phyloP scores from a whole-genome alignment of 306 rosid genomes.

The Luffa aegyptiaca region DNA sequence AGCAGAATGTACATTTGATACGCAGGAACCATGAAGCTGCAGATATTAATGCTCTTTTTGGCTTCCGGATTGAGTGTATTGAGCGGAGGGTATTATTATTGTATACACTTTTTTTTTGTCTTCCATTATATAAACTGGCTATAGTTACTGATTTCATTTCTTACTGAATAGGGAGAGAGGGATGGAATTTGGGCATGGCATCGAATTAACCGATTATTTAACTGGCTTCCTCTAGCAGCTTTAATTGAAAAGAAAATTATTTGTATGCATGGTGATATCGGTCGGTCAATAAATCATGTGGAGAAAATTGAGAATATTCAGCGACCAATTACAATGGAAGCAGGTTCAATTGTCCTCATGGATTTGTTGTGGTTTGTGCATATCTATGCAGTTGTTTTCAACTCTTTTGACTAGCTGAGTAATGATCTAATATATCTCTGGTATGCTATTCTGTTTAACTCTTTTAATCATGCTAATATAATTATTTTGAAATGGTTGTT shows the following conservation, averaged over 20 bases:
- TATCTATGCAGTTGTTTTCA: slow-evolving; percentile 19
- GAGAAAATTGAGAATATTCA: slow-evolving; percentile 95
- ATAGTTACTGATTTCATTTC: slow-evolving; percentile 16
- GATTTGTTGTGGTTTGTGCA: slow-evolving; percentile 84
- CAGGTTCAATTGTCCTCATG: slow-evolving; percentile 98
- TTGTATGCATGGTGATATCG: slow-evolving; percentile 99
- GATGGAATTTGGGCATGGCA: slow-evolving; percentile 99
- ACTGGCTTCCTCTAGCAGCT: slow-evolving; percentile 99
- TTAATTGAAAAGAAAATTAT: slow-evolving; percentile 91
- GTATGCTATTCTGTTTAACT: background rate
- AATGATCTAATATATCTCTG: background rate
- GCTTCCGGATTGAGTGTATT: slow-evolving; percentile 95
- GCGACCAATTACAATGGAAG: slow-evolving; percentile 98
- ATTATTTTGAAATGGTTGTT: too few species aligned
- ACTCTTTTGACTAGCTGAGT: background rate
- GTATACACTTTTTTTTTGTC: background rate
- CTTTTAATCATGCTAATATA: background rate
- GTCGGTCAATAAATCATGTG: slow-evolving; percentile 93
- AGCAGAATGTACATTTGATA: slow-evolving; percentile 79
- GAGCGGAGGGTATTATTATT: slow-evolving; percentile 69
- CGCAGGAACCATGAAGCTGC: slow-evolving; percentile 99
- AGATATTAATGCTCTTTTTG: slow-evolving; percentile 98
- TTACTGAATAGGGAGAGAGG: slow-evolving; percentile 78
- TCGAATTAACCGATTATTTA: slow-evolving; percentile 89
- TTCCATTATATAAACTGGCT: slow-evolving; percentile 10